A percentile compares a stretch with the other conserved stretches of the same genome.
phyloP scores from a whole-genome alignment of 257 asterid genomes.

The Mitragyna speciosa region DNA sequence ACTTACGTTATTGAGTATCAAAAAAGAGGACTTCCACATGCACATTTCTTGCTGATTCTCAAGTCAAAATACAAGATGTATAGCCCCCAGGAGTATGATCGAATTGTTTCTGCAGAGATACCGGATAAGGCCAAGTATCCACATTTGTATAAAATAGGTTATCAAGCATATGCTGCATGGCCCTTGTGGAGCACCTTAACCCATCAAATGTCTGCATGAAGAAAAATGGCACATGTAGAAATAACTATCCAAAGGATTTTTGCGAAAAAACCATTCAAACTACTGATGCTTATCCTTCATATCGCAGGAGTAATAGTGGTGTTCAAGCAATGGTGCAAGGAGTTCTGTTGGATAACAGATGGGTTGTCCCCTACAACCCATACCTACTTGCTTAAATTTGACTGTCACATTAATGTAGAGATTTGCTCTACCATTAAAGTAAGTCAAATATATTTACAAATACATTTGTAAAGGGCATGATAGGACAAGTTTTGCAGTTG shows the following conservation, averaged over 20 bases:
- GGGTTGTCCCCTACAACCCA: background rate
- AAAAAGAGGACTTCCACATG: background rate
- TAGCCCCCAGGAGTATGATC: background rate
- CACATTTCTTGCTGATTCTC: background rate
- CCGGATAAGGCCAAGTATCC: background rate
- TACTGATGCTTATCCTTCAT: no score
- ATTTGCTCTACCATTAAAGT: no score
- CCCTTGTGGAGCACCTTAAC: no score
- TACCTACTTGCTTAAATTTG: background rate
- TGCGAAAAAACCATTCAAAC: no score
- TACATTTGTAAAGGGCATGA: no score
- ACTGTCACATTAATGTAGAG: background rate
- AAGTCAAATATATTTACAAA: no score
- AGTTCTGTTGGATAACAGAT: background rate
- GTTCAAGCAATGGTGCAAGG: background rate
- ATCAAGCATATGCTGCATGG: background rate
- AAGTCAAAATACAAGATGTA: background rate
- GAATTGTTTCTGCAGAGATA: background rate
- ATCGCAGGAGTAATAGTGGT: no score
- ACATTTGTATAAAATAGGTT: background rate
- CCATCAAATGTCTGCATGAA: no score
- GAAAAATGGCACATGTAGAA: no score
- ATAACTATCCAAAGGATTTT: no score
- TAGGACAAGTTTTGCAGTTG: no score
- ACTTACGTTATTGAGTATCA: background rate